phyloP scores from a whole-genome alignment of 225 moss, liverwort and hornwort species.

The Physcomitrellopsis africana region DNA sequence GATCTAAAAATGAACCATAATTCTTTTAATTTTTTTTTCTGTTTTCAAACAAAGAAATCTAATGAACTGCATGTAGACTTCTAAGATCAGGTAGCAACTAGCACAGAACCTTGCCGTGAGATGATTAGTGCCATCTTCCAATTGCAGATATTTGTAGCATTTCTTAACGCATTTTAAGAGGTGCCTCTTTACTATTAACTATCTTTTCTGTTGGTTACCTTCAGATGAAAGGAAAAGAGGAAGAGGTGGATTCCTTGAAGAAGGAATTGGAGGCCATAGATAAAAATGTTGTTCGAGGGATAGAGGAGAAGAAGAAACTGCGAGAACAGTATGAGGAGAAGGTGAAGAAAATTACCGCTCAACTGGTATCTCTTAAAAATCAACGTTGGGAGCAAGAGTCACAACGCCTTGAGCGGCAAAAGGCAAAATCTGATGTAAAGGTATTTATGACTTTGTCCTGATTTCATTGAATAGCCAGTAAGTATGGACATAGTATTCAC shows the following conservation, averaged over 20 bases:
- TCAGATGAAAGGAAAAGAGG: constrained; percentile 82
- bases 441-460: constrained; percentile 13
- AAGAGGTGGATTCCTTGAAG: constrained; percentile 74
- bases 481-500: not conserved
- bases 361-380: constrained; percentile 74
- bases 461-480: not conserved
- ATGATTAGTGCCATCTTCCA: constrained; percentile 6
- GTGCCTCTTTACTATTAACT: not conserved
- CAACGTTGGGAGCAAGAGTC: constrained; percentile 91
- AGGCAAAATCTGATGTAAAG: constrained; percentile 82
- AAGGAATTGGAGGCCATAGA: constrained; percentile 80
- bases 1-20: not conserved
- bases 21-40: not conserved
- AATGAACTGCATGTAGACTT: not conserved
- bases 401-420: constrained; percentile 78
- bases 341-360: constrained; percentile 77
- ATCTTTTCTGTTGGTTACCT: not conserved
- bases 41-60: not conserved
- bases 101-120: not conserved
- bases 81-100: not conserved
- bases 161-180: not conserved
- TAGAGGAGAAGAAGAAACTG: constrained; percentile 69
- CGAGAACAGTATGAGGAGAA: constrained; percentile 86
- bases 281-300: constrained; percentile 65
- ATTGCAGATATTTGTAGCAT: constrained; percentile 18